Conservation (phyloP, 2,329 filamentous ascomycete genomes). For the Fusarium denticulatum region DNA sequence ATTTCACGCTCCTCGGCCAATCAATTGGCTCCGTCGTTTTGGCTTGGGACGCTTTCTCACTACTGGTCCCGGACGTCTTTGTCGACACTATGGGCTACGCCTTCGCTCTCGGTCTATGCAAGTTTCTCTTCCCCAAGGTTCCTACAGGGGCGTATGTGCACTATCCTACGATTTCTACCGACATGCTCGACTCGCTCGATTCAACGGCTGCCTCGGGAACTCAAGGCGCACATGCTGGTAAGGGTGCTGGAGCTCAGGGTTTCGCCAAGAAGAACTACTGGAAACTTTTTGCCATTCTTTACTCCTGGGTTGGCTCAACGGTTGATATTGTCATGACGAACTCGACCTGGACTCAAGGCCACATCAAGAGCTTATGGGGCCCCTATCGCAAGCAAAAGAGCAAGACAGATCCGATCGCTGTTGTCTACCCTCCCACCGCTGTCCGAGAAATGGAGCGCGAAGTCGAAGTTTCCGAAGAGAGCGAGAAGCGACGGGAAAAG, state of each 20-base stretch:
- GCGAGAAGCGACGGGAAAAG: slow-evolving; percentile 75
- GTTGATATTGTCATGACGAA: slow-evolving; percentile 98
- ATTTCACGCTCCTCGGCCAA: slow-evolving; percentile 93
- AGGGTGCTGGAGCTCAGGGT: slow-evolving; percentile 78
- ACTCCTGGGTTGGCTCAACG: slow-evolving; percentile 82
- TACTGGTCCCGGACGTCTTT: slow-evolving; percentile 92
- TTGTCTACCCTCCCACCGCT: slow-evolving; percentile 92
- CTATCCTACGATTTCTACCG: slow-evolving; percentile 97
- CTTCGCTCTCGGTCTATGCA: slow-evolving; percentile 84
- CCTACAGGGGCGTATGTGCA: slow-evolving; percentile 95
- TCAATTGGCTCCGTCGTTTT: slow-evolving; percentile 88
- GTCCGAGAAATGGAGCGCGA: slow-evolving; percentile 83
- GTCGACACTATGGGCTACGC: slow-evolving; percentile 99
- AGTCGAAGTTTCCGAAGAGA: slow-evolving; percentile 75
- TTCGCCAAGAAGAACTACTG: slow-evolving; percentile 83
- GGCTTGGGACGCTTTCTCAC: slow-evolving; percentile 91
- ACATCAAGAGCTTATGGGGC: slow-evolving; percentile 85
- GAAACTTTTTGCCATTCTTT: slow-evolving; percentile 83
- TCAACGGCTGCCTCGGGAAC: slow-evolving; percentile 65
- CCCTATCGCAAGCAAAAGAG: slow-evolving; percentile 59
- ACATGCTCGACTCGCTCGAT: slow-evolving; percentile 90
- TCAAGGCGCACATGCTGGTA: slow-evolving; percentile 84
- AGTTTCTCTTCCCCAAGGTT: slow-evolving; percentile 80
- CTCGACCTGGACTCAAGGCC: slow-evolving; percentile 89
- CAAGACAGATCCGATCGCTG: slow-evolving; percentile 67